Evolutionary conservation across 495 filamentous ascomycete genomes (phyloP).

Genomic region (Penicillium manginii): DNA sequence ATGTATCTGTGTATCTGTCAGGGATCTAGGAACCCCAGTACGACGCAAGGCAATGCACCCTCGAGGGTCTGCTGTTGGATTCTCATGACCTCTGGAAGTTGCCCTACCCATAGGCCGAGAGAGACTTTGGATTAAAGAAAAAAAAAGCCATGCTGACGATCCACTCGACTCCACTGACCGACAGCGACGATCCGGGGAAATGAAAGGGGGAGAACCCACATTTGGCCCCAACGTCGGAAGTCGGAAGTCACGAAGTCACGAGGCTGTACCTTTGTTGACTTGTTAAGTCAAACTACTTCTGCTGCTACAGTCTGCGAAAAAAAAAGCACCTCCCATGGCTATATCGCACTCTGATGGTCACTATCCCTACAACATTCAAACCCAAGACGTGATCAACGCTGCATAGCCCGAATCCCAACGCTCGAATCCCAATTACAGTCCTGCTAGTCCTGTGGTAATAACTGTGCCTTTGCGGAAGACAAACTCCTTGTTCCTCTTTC

Average conservation of each 20-base stretch:
- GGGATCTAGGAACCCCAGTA: background rate
- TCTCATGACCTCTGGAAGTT: background rate
- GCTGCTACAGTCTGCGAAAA: too few relatives aligned
- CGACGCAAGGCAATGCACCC: background rate
- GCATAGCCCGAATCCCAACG: slow-evolving; percentile 16
- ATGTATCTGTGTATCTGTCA: background rate
- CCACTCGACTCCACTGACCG: background rate
- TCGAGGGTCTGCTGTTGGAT: slow-evolving; percentile 3
- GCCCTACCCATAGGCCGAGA: background rate
- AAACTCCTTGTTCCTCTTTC: background rate
- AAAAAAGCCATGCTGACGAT: background rate
- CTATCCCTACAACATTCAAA: too few relatives aligned
- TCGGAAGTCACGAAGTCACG: background rate
- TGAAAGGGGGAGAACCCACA: background rate
- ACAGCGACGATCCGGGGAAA: slow-evolving; percentile 10
- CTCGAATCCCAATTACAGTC: slow-evolving; percentile 14
- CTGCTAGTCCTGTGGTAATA: slow-evolving; percentile 8
- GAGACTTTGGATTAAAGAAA: too few relatives aligned
- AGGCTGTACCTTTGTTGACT: too few relatives aligned
- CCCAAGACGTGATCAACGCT: background rate
- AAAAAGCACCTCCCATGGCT: too few relatives aligned
- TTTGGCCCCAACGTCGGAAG: background rate
- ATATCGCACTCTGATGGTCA: too few relatives aligned
- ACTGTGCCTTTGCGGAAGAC: slow-evolving; percentile 1
- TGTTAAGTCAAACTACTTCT: too few relatives aligned